Base-by-base conservation (phyloP, 805 yeast species). In the Ogataea nakhonphanomensis region DNA sequence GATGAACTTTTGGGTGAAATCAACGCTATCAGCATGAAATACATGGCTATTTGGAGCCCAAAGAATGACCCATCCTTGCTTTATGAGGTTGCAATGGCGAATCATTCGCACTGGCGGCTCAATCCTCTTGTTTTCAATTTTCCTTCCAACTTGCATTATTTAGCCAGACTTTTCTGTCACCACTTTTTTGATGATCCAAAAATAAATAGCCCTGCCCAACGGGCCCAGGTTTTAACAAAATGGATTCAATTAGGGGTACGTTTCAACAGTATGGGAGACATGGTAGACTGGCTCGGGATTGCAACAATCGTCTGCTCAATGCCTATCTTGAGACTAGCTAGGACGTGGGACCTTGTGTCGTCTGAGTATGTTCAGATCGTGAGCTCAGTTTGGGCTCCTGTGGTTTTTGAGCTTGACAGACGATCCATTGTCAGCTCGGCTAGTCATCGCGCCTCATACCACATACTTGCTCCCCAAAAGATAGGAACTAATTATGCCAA, bases 211-310 rank as follows among this genome's bases (percentile, higher is more conserved):
- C 46, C 51, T 13, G 47, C 65, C 9, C 75, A 67, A 43, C 72
- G 93, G 43, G 95, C 95, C 0, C 63, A 74, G 30, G 54, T 89
- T 4, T 59, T 91, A 26, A 78, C 79, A 33, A 82, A 79, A 56
- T 91, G 98, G 98, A 84, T 90, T 30, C 79, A 79, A 45, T 68
- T 91, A 31, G 98, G 96, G 3, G 78, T 83, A 47, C 66, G 70
- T 21, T 75, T 91, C 46, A 93, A 87, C 54, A 76, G 76, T 44
- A 66, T 76, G 23, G 98, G 98, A 35, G 95, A 91, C 58, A 87
- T 88, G 90, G 90, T 89, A 0, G 81, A 93, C 23, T 91, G 97
- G 97, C 66, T 88, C 17, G 95, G 96, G 0, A 79, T 91, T 50
- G 87, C 96, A 1, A 80, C 93, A 0, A 72, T 84, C 1, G 71